Percentiles rank a stretch among this genome's conserved stretches.
These are phyloP conservation scores for Lachancea nothofagi DNA, from an alignment of 805 yeast species.

Conservation along the genomic window DNA sequence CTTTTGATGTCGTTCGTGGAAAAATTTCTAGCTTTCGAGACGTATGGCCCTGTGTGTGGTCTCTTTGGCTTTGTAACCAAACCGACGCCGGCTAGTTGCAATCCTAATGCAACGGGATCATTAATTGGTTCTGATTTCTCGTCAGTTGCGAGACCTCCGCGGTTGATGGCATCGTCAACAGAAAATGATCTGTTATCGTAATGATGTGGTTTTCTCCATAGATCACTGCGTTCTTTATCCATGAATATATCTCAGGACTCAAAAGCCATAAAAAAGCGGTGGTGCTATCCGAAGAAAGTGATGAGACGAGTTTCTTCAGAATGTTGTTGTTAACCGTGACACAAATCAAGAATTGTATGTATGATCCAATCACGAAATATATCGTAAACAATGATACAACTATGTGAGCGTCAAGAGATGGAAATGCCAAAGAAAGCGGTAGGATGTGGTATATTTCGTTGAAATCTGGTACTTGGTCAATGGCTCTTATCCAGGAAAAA, in stretches of 20 bases:
- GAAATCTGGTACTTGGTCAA: too few relatives aligned
- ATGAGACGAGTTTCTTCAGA: too few relatives aligned
- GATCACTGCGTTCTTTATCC: not conserved
- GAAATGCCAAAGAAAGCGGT: too few relatives aligned
- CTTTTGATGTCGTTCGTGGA: constrained; percentile 6
- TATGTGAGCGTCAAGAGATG: too few relatives aligned
- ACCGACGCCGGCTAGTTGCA: constrained; percentile 20
- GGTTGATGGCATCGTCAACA: constrained; percentile 13
- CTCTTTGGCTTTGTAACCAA: constrained; percentile 2
- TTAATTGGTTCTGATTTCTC: not conserved
- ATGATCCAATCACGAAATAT: too few relatives aligned
- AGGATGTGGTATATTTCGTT: too few relatives aligned
- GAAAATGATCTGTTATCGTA: constrained; percentile 16
- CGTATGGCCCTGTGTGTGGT: constrained; percentile 3
- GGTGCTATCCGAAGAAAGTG: not conserved
- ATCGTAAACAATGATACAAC: too few relatives aligned
- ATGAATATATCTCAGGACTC: not conserved
- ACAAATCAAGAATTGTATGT: too few relatives aligned
- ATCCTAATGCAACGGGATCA: constrained; percentile 16
- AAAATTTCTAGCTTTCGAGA: constrained; percentile 6
- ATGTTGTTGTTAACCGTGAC: too few relatives aligned
- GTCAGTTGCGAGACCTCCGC: not conserved
- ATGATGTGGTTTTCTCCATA: constrained; percentile 16
- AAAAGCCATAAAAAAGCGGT: not conserved
- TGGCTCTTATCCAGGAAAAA: too few relatives aligned